phyloP scores from a whole-genome alignment of 495 filamentous ascomycete genomes.

The Geoglossum glabrum region DNA sequence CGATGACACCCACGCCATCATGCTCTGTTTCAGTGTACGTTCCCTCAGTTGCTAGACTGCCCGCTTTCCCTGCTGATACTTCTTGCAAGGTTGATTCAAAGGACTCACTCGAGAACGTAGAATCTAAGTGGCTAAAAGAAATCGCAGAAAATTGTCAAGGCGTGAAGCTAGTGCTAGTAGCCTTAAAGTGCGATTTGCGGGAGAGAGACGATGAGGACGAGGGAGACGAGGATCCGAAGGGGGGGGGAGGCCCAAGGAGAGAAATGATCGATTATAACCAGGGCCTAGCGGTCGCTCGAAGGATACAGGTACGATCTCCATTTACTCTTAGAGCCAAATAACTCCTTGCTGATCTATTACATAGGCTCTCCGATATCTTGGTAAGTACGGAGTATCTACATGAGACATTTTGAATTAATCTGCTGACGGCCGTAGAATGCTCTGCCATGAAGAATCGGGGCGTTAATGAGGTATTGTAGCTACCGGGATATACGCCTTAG shows the following conservation, averaged over 20 bases:
- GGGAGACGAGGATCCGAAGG: constrained; percentile 29
- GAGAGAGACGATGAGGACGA: constrained; percentile 43
- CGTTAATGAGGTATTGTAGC: constrained; percentile 54
- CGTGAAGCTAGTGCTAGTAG: constrained; percentile 87
- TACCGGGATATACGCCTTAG: background rate
- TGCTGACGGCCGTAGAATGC: constrained; percentile 42
- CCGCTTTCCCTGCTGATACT: background rate
- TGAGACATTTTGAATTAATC: background rate
- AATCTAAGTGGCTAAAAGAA: constrained; percentile 93
- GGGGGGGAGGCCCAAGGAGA: constrained; percentile 33
- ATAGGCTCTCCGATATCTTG: constrained; percentile 68
- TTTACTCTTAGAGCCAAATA: background rate
- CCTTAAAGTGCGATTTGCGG: constrained; percentile 88
- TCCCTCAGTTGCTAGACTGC: background rate
- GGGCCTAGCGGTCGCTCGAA: constrained; percentile 78
- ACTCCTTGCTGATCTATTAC: constrained; percentile 1
- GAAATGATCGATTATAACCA: constrained; percentile 79
- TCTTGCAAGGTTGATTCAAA: constrained; percentile 53
- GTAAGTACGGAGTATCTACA: constrained; percentile 29
- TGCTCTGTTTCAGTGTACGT: constrained; percentile 83
- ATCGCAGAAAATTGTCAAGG: constrained; percentile 94
- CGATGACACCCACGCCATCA: constrained; percentile 93
- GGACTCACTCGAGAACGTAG: constrained; percentile 93
- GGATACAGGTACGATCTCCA: constrained; percentile 31
- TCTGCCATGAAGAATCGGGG: constrained; percentile 94